A percentile compares a stretch with the other conserved stretches of the same genome.
Conservation (phyloP, 1,284 basidiomycete genomes). For the Sporisorium sorghi region DNA sequence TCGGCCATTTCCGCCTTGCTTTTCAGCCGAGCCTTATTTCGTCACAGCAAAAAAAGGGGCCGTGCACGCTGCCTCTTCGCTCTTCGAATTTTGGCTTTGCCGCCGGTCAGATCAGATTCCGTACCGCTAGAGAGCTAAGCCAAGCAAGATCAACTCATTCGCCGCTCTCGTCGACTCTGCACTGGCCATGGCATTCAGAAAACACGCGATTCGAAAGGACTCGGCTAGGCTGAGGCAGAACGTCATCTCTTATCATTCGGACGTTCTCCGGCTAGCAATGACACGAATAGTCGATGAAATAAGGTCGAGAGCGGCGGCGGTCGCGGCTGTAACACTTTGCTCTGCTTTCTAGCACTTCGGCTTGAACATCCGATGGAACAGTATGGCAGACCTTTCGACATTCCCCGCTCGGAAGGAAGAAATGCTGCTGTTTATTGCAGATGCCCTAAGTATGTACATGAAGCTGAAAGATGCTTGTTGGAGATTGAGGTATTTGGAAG, state of each 20-base stretch:
- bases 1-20: not conserved
- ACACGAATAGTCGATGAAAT: not conserved
- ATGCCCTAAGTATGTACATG: constrained; percentile 51
- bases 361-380: not conserved
- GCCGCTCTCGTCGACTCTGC: not conserved
- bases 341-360: too few relatives aligned
- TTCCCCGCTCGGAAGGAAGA: too few relatives aligned
- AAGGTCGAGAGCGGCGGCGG: not conserved
- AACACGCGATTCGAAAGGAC: not conserved
- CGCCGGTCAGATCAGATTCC: not conserved
- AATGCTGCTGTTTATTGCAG: constrained; percentile 31
- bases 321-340: not conserved
- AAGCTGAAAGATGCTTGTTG: constrained; percentile 18
- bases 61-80: too few relatives aligned
- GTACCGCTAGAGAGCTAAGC: too few relatives aligned
- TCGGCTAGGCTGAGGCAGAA: not conserved
- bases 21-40: not conserved
- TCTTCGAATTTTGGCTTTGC: too few relatives aligned
- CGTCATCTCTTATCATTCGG: constrained; percentile 1
- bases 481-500: constrained; percentile 10
- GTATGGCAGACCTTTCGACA: too few relatives aligned
- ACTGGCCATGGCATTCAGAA: not conserved
- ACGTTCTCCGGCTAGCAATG: too few relatives aligned
- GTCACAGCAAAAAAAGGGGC: too few relatives aligned
- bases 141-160: not conserved